Percentiles rank a stretch among this genome's conserved stretches.
These are phyloP conservation scores for Cordyceps cateniannulata DNA, from an alignment of 2,329 filamentous ascomycete species.

Conservation along the genomic window DNA sequence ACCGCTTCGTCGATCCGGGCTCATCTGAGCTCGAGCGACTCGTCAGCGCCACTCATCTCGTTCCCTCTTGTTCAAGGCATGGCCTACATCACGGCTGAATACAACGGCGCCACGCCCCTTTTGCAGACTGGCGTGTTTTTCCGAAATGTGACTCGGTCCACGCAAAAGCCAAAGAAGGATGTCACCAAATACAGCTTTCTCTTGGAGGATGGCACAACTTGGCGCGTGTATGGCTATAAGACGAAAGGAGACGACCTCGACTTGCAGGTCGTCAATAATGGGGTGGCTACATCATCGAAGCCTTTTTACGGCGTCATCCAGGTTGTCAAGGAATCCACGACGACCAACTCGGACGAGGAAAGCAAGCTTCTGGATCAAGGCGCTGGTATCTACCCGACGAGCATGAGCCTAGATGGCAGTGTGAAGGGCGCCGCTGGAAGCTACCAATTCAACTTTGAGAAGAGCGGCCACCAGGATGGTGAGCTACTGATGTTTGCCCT, in stretches of 20 bases:
- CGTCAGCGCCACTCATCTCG: slow-evolving; percentile 54
- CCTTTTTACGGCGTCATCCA: slow-evolving; percentile 77
- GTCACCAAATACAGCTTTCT: slow-evolving; percentile 70
- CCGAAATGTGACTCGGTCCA: slow-evolving; percentile 55
- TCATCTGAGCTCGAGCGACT: slow-evolving; percentile 52
- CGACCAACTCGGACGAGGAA: slow-evolving; percentile 41
- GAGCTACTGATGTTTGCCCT: slow-evolving; percentile 78
- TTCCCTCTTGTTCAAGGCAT: slow-evolving; percentile 88
- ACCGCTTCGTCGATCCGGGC: slow-evolving; percentile 59
- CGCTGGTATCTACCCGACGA: slow-evolving; percentile 66
- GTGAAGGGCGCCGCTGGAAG: slow-evolving; percentile 53
- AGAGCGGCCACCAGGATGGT: slow-evolving; percentile 54
- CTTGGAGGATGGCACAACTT: slow-evolving; percentile 65
- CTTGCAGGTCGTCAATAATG: slow-evolving; percentile 62
- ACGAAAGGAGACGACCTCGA: slow-evolving; percentile 53
- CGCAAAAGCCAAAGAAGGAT: slow-evolving; percentile 51
- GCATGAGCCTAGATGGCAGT: slow-evolving; percentile 57
- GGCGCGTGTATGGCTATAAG: slow-evolving; percentile 73
- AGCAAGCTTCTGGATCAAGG: slow-evolving; percentile 62
- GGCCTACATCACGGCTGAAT: slow-evolving; percentile 76
- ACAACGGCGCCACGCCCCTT: slow-evolving; percentile 61
- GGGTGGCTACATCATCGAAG: slow-evolving; percentile 55
- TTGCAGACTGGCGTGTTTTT: slow-evolving; percentile 73
- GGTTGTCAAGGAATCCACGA: slow-evolving; percentile 64
- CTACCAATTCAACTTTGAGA: slow-evolving; percentile 70